These are phyloP conservation scores for Sindora glabra DNA, from an alignment of 306 rosid species.

Conservation along the genomic window DNA sequence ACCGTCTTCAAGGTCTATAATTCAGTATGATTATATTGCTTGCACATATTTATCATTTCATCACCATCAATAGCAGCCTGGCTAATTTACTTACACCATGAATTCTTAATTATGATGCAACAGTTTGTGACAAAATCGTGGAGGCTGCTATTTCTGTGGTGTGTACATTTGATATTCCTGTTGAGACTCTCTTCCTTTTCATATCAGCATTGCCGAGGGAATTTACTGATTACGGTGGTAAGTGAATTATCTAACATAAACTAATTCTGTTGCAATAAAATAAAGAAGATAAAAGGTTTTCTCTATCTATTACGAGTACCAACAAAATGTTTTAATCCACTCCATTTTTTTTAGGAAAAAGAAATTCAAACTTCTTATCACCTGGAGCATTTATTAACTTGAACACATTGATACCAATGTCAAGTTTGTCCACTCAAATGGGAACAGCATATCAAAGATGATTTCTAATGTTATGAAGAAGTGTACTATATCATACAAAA, in stretches of 20 bases:
- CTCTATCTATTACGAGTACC: too few relatives aligned
- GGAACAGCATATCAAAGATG: background rate
- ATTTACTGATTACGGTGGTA: constrained; percentile 73
- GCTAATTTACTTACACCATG: constrained; percentile 15
- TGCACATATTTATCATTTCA: too few relatives aligned
- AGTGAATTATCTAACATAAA: constrained; percentile 19
- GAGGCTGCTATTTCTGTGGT: constrained; percentile 67
- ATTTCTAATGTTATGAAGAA: background rate
- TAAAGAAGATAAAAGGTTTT: too few relatives aligned
- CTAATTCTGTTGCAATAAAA: too few relatives aligned
- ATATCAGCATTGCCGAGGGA: constrained; percentile 82
- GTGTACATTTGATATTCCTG: constrained; percentile 59
- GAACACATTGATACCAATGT: background rate
- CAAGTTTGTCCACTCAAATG: background rate
- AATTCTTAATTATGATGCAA: constrained; percentile 25
- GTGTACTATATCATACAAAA: background rate
- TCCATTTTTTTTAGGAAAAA: background rate
- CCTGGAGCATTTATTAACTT: background rate
- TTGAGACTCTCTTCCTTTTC: constrained; percentile 63
- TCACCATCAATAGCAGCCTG: too few relatives aligned
- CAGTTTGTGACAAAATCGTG: constrained; percentile 78
- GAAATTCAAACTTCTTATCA: background rate
- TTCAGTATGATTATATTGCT: constrained; percentile 28
- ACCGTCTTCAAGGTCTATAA: constrained; percentile 72
- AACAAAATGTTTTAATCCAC: background rate